Conservation (phyloP, 352 stramenopile genomes). For the Globisporangium cystogenes region DNA sequence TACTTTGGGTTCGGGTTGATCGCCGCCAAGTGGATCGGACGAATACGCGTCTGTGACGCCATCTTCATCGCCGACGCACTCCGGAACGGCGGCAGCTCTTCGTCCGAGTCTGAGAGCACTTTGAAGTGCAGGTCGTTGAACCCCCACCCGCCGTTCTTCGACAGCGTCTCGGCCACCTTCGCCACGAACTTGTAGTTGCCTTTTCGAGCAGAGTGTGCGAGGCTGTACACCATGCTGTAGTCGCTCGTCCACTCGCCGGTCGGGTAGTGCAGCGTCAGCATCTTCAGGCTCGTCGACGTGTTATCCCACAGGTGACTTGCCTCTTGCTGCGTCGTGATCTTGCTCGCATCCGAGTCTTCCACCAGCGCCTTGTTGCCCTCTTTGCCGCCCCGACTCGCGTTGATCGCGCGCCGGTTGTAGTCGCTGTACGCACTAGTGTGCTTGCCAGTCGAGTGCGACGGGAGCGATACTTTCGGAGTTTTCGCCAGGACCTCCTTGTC, state of each 20-base stretch:
- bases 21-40: constrained; percentile 59
- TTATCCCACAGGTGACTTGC: constrained; percentile 33
- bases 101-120: constrained; percentile 35
- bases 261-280: constrained; percentile 64
- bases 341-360: constrained; percentile 19
- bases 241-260: constrained; percentile 47
- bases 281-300: constrained; percentile 41
- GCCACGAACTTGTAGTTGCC: constrained; percentile 36
- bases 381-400: constrained; percentile 71
- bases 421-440: constrained; percentile 78
- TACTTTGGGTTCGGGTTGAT: constrained; percentile 76
- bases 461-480: constrained; percentile 45
- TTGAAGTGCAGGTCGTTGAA: constrained; percentile 62
- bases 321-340: constrained; percentile 6
- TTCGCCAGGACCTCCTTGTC: constrained; percentile 34
- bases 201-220: constrained; percentile 16
- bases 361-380: constrained; percentile 77
- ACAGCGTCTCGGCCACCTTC: constrained; percentile 36
- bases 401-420: constrained; percentile 78
- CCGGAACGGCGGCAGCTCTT: constrained; percentile 43
- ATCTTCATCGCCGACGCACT: constrained; percentile 67
- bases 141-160: constrained; percentile 42
- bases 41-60: constrained; percentile 49
- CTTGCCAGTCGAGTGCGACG: constrained; percentile 67
- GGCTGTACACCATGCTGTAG: constrained; percentile 11